Base-by-base conservation (phyloP, 2,329 filamentous ascomycete genomes). In the Colletotrichum sp. region DNA sequence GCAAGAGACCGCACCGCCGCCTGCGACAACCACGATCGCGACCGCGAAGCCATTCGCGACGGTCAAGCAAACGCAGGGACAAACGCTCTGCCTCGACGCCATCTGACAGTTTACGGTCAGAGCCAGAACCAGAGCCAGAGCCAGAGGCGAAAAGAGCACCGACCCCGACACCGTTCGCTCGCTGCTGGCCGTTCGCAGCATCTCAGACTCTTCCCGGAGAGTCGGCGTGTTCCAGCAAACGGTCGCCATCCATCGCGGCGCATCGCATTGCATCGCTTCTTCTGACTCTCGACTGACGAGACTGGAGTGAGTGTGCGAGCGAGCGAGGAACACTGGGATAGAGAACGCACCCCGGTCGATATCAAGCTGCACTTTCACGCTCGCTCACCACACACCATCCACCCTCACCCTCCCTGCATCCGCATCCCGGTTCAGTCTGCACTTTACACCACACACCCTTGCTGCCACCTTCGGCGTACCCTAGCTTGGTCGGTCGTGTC, bases 401-500 rank as follows among this genome's bases (percentile, higher is more conserved):
- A 73, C 73, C 32, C 62, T 66, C 60, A 69, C 73, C 62, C 70
- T 69, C 74, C 74, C 74, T 76, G 74, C 74, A 74, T 65, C 64
- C 63, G 28, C 24, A 66, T 66, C 63, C 62, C 34, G 32, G 62
- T 9, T 18, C 16, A 44, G 32, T 32, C 59, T 64, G 34, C 62
- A 64, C 34, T 72, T 59, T 72, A 72, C 62, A 74, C 64, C 72
- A 62, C 71, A 69, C 74, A 76, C 71, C 74, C 75, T 71, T 71
- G 60, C 75, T 76, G 49, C 70, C 59, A 74, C 73, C 69, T 75
- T 76, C 75, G 75, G 75, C 66, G 75, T 71, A 75, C 66, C 75
- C 75, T 75, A 75, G 71, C 66, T 65, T 73, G 70, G 70, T 74
- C 57, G 52, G 74, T 76, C 71, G 72, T 76, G 82, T 84, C 81